phyloP scores from a whole-genome alignment of 192 early-diverging fungal genomes.

The Glomus cerebriforme region DNA sequence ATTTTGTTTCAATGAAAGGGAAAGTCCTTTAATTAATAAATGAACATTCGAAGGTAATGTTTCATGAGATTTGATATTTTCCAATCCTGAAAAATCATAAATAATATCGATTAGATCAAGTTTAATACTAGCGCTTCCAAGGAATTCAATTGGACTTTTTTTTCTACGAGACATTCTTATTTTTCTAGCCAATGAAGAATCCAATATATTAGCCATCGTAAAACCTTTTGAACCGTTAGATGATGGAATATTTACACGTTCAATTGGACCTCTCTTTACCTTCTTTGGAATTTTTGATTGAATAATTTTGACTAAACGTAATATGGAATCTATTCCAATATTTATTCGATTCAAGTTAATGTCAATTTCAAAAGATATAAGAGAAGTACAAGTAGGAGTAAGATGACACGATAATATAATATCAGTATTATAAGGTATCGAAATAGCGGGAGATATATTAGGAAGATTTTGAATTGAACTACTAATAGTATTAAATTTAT shows the following conservation, averaged over 20 bases:
- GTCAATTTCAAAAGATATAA: slow-evolving; percentile 39
- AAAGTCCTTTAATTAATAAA: not conserved
- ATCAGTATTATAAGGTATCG: slow-evolving; percentile 28
- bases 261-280: not conserved
- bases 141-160: slow-evolving; percentile 18
- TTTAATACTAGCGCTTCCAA: not conserved
- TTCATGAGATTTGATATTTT: not conserved
- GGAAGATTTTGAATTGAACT: not conserved
- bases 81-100: slow-evolving; percentile 7
- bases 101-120: not conserved
- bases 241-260: not conserved
- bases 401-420: slow-evolving; percentile 43
- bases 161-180: slow-evolving; percentile 12
- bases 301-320: slow-evolving; percentile 18
- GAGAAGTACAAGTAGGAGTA: slow-evolving; percentile 41
- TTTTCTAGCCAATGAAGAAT: slow-evolving; percentile 6
- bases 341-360: slow-evolving; percentile 18
- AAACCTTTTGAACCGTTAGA: not conserved
- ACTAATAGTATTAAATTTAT: not conserved
- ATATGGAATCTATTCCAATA: slow-evolving; percentile 29
- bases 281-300: slow-evolving; percentile 10
- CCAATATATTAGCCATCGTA: not conserved
- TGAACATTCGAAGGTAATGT: not conserved
- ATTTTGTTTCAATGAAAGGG: slow-evolving; percentile 6
- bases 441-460: slow-evolving; percentile 5